phyloP scores from a whole-genome alignment of 768 basidiomycete genomes.

The Nidularia sp. region DNA sequence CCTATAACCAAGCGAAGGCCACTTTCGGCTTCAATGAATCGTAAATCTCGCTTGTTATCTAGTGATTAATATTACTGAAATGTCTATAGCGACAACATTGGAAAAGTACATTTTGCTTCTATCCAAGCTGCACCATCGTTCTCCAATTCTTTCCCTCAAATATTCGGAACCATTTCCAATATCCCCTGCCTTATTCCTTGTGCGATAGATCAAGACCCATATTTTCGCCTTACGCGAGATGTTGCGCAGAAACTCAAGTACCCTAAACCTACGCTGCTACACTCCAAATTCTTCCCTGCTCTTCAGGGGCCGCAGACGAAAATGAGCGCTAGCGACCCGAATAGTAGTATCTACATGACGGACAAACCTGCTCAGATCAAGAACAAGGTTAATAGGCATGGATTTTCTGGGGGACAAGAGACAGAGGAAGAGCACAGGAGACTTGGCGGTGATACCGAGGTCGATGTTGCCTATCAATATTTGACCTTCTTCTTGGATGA shows the following conservation, averaged over 20 bases:
- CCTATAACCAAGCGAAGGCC: conserved; percentile 88
- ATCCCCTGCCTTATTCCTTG: conserved; percentile 95
- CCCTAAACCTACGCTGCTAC: conserved; percentile 88
- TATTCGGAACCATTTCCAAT: conserved; percentile 79
- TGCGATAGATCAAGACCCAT: conserved; percentile 96
- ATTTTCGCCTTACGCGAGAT: conserved; percentile 97
- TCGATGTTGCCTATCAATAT: conserved; percentile 96
- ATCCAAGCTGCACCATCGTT: conserved; percentile 96
- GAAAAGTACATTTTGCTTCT: conserved; percentile 94
- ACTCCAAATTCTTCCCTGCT: conserved; percentile 97
- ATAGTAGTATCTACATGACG: conserved; percentile 94
- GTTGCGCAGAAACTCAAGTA: conserved; percentile 92
- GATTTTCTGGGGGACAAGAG: conserved; percentile 93
- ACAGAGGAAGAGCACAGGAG: conserved; percentile 93
- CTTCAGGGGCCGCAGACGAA: conserved; percentile 97
- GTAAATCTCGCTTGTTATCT: conserved; percentile 44
- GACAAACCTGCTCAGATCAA: conserved; percentile 92
- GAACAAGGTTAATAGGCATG: conserved; percentile 95
- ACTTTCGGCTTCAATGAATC: conserved; percentile 97
- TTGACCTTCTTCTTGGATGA: conserved; percentile 93
- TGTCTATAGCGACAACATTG: conserved; percentile 88
- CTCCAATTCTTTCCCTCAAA: conserved; percentile 97
- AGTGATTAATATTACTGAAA: background rate
- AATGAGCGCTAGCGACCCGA: conserved; percentile 96
- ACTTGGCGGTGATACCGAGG: conserved; percentile 88